phyloP scores from a whole-genome alignment of 2,329 filamentous ascomycete genomes.

The Colletotrichum siamense region DNA sequence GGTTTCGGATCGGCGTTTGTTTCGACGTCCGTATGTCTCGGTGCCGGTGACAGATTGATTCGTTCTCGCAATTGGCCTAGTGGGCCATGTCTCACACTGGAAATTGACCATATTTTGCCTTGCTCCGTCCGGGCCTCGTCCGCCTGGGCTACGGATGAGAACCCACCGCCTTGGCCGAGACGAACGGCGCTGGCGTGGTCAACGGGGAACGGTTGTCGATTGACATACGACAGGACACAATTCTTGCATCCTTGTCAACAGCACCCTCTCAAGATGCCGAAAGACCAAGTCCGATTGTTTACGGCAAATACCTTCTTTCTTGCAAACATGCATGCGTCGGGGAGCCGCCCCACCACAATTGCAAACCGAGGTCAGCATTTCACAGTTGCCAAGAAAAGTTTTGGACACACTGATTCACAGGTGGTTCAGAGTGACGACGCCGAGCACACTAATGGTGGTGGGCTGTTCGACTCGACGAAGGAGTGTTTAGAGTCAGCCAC shows the following conservation, averaged over 20 bases:
- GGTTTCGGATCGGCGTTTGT: constrained; percentile 7
- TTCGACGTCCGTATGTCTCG: constrained; percentile 8
- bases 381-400: neutral
- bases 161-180: neutral
- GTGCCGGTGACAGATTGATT: neutral
- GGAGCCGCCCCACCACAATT: neutral
- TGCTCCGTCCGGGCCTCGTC: neutral
- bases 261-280: neutral
- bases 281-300: neutral
- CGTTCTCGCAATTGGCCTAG: neutral
- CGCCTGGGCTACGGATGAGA: neutral
- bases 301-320: neutral
- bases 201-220: neutral
- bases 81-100: neutral
- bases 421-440: neutral
- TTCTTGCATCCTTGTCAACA: neutral
- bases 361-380: neutral
- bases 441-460: neutral
- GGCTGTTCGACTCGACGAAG: neutral
- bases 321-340: neutral
- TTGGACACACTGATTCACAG: neutral
- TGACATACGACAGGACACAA: neutral
- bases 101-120: neutral
- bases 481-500: neutral
- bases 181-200: neutral